Conservation (phyloP, 805 yeast species). For the Clavispora vitiphila region DNA sequence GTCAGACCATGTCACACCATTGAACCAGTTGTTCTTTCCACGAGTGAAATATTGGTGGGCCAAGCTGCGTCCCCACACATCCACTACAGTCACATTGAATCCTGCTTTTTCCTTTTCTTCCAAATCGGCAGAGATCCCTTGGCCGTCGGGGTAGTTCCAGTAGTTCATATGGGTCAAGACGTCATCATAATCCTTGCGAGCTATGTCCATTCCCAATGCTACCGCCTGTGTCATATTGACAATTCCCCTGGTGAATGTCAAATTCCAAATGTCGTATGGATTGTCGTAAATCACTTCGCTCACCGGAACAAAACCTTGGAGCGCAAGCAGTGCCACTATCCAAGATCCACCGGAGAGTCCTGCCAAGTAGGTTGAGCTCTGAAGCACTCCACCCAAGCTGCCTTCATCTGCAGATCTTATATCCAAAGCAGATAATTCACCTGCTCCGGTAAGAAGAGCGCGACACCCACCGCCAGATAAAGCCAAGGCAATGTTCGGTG, state of each 20-base stretch:
- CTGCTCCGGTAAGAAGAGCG: conserved; percentile 29
- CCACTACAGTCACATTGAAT: conserved; percentile 61
- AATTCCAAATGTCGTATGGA: conserved; percentile 31
- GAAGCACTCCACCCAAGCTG: conserved; percentile 74
- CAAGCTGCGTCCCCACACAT: conserved; percentile 74
- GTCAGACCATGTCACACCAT: conserved; percentile 30
- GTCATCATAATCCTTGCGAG: conserved; percentile 18
- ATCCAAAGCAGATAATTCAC: conserved; percentile 15
- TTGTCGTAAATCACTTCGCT: conserved; percentile 45
- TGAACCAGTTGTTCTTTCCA: conserved; percentile 22
- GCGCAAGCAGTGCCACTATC: conserved; percentile 64
- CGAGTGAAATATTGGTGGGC: conserved; percentile 56
- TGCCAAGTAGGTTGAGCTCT: conserved; percentile 62
- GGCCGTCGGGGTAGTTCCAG: conserved; percentile 33
- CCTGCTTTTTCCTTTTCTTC: conserved; percentile 51
- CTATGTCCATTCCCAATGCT: conserved; percentile 16
- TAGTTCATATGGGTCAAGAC: conserved; percentile 26
- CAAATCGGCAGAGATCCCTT: conserved; percentile 48
- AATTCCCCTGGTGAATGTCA: conserved; percentile 24
- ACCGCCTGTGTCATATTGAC: conserved; percentile 17
- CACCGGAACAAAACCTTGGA: conserved; percentile 70
- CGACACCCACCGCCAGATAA: conserved; percentile 35
- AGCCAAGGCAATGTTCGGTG: conserved; percentile 24
- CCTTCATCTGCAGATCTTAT: conserved; percentile 20
- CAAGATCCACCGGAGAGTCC: conserved; percentile 86